A percentile compares a stretch with the other conserved stretches of the same genome.
Evolutionary conservation across 1,284 basidiomycete genomes (phyloP).

Genomic region (Ustilago esculenta): DNA sequence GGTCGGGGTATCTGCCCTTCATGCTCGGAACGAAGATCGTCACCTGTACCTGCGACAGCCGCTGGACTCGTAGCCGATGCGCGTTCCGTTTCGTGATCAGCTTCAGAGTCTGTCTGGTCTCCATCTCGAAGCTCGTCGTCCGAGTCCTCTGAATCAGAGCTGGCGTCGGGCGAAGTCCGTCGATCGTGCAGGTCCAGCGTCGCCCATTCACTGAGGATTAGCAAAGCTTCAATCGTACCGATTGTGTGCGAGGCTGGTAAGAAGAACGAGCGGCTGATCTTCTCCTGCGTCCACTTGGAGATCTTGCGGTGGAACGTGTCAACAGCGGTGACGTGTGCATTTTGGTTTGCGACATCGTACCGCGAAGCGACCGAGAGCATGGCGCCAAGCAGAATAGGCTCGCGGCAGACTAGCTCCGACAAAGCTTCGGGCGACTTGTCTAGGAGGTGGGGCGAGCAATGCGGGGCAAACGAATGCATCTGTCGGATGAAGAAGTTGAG

Average conservation of each 20-base stretch:
- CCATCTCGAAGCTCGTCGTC: conserved; percentile 19
- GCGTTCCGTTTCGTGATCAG: conserved; percentile 11
- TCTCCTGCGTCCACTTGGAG: conserved; percentile 53
- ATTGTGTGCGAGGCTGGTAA: conserved; percentile 48
- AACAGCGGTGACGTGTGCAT: conserved; percentile 39
- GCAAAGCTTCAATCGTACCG: conserved; percentile 51
- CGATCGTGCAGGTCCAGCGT: conserved; percentile 50
- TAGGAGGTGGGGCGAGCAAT: conserved; percentile 45
- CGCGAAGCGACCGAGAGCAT: conserved; percentile 55
- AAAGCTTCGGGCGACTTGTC: conserved; percentile 45
- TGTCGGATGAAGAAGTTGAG: conserved; percentile 51
- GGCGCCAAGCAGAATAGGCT: conserved; percentile 49
- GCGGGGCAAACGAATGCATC: conserved; percentile 53
- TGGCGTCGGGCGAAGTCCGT: conserved; percentile 35
- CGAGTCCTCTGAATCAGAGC: conserved; percentile 37
- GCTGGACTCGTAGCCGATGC: conserved; percentile 19
- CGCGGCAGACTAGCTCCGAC: conserved; percentile 50
- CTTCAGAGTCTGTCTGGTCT: conserved; percentile 10
- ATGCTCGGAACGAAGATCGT: conserved; percentile 30
- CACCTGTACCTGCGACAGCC: conserved; percentile 16
- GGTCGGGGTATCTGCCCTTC: conserved; percentile 30
- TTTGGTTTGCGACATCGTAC: conserved; percentile 47
- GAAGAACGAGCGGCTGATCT: conserved; percentile 50
- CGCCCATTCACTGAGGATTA: conserved; percentile 54
- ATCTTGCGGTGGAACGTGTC: conserved; percentile 50